Conservation (phyloP, 2,329 filamentous ascomycete genomes). For the Aureobasidium sp. region DNA sequence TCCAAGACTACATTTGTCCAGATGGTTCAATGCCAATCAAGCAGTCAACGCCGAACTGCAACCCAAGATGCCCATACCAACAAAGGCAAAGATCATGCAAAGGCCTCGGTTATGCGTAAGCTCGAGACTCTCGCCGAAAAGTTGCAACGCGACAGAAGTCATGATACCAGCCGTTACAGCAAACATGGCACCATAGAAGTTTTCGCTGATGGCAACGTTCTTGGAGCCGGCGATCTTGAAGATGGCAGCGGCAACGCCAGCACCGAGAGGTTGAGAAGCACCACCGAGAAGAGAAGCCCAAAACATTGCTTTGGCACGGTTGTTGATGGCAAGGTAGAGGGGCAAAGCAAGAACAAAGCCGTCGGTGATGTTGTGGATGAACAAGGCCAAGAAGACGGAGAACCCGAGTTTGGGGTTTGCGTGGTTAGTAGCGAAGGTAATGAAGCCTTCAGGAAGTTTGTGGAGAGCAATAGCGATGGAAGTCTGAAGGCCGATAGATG, state of each 20-base stretch:
- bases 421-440: conserved; percentile 96
- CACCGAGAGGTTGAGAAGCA: conserved; percentile 77
- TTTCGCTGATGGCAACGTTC: conserved; percentile 42
- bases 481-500: conserved; percentile 92
- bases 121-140: conserved; percentile 78
- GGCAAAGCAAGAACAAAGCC: conserved; percentile 91
- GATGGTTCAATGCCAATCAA: neutral
- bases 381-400: conserved; percentile 88
- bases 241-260: conserved; percentile 75
- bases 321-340: conserved; percentile 81
- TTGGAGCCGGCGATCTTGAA: conserved; percentile 59
- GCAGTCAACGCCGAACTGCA: conserved; percentile 78
- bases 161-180: conserved; percentile 88
- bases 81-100: conserved; percentile 71
- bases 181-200: conserved; percentile 71
- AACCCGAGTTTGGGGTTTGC: conserved; percentile 82
- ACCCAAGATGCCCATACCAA: conserved; percentile 81
- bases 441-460: conserved; percentile 80
- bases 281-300: conserved; percentile 81
- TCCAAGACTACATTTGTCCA: neutral
- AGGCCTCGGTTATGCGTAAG: conserved; percentile 70
- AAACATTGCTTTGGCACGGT: conserved; percentile 69
- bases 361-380: conserved; percentile 97
- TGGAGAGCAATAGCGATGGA: conserved; percentile 91
- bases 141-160: conserved; percentile 81